A percentile compares a stretch with the other conserved stretches of the same genome.
Conservation (phyloP, 257 asterid genomes). For the Solanum megistacrolobum region DNA sequence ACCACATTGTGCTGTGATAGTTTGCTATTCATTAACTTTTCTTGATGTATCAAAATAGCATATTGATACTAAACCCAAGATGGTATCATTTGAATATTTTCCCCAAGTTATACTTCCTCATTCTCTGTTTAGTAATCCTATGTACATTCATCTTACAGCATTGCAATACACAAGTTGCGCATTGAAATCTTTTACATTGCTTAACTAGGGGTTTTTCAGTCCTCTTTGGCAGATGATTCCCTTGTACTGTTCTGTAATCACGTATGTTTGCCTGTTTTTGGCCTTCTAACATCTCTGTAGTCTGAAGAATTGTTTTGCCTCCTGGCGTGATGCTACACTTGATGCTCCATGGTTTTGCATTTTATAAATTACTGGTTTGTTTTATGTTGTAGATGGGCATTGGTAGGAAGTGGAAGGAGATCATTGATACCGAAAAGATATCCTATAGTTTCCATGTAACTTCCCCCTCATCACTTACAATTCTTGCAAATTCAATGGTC, state of each 20-base stretch:
- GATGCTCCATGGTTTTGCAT: neutral
- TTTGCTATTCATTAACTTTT: neutral
- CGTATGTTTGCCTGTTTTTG: neutral
- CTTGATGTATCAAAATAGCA: neutral
- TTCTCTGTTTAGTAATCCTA: neutral
- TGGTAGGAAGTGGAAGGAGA: constrained; percentile 92
- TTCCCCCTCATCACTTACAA: neutral
- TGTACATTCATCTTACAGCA: neutral
- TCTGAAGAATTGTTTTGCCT: neutral
- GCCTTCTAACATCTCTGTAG: neutral
- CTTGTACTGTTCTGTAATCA: neutral
- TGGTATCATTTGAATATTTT: neutral
- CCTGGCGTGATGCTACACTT: neutral
- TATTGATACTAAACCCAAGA: neutral
- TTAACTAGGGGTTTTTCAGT: neutral
- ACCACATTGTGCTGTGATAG: neutral
- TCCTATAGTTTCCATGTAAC: constrained; percentile 59
- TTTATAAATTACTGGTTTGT: neutral
- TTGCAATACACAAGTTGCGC: neutral
- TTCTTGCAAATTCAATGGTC: neutral
- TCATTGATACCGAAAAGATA: constrained; percentile 60
- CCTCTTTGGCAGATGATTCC: neutral
- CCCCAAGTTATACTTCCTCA: neutral
- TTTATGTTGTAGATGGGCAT: constrained; percentile 58
- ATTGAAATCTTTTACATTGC: neutral